A percentile compares a stretch with the other conserved stretches of the same genome.
phyloP scores from a whole-genome alignment of 345 rosid genomes.

The Camelina sativa region DNA sequence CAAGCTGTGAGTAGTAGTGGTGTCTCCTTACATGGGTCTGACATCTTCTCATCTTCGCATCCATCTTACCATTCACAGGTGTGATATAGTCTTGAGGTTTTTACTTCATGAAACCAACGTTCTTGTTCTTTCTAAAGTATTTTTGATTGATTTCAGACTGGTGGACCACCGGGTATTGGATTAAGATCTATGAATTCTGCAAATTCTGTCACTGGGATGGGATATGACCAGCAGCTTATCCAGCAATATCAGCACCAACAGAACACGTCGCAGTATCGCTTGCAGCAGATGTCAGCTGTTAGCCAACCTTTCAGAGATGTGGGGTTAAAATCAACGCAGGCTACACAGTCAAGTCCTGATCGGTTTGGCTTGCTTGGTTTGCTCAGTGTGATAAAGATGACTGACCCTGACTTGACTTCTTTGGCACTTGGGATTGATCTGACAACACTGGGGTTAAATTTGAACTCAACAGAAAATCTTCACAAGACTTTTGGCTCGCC shows the following conservation, averaged over 20 bases:
- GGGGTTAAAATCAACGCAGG: conserved; percentile 66
- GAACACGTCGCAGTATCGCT: conserved; percentile 78
- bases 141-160: conserved; percentile 56
- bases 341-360: conserved; percentile 66
- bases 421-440: conserved; percentile 89
- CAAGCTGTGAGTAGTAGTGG: conserved; percentile 77
- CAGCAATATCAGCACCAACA: conserved; percentile 90
- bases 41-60: conserved; percentile 81
- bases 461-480: conserved; percentile 84
- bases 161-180: conserved; percentile 84
- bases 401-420: conserved; percentile 70
- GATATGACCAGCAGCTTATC: conserved; percentile 79
- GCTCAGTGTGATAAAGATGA: conserved; percentile 68
- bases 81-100: conserved; percentile 34
- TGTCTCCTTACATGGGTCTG: conserved; percentile 74
- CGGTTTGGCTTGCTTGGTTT: conserved; percentile 85
- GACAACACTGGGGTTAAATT: conserved; percentile 78
- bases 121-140: conserved; percentile 13
- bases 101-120: not conserved
- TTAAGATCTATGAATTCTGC: conserved; percentile 82
- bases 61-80: conserved; percentile 89
- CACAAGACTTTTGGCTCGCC: conserved; percentile 95
- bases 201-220: conserved; percentile 63
- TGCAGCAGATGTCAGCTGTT: conserved; percentile 79
- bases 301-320: conserved; percentile 85